These are phyloP conservation scores for Setomelanomma holmii DNA, from an alignment of 2,329 filamentous ascomycete genomes.

Conservation along the genomic window DNA sequence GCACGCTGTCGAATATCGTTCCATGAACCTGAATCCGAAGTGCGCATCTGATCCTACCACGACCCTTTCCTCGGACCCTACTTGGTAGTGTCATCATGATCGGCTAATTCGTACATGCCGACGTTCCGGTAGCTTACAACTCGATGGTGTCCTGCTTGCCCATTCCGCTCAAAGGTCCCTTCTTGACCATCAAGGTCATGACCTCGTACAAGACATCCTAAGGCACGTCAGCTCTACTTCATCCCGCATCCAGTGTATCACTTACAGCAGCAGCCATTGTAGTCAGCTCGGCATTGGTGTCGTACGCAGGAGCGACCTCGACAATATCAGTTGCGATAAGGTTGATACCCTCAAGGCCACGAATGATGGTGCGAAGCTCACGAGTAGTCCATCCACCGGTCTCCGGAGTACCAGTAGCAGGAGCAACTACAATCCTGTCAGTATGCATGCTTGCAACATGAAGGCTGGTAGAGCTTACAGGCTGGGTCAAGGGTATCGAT, in stretches of 20 bases:
- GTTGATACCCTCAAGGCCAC: constrained; percentile 73
- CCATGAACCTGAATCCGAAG: no score
- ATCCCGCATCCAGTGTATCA: constrained; percentile 2
- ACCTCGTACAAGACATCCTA: constrained; percentile 74
- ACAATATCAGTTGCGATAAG: constrained; percentile 75
- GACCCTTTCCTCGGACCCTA: no score
- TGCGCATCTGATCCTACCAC: no score
- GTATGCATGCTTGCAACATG: no score
- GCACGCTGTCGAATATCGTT: no score
- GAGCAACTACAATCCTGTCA: constrained; percentile 61
- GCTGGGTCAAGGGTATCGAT: constrained; percentile 89
- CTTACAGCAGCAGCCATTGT: constrained; percentile 73
- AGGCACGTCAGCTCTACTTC: constrained; percentile 6
- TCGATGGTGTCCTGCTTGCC: constrained; percentile 36
- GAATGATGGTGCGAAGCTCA: constrained; percentile 74
- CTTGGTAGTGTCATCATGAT: no score
- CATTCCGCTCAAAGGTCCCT: constrained; percentile 69
- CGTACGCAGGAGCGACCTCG: constrained; percentile 75
- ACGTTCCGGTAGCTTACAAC: no score
- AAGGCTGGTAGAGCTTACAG: constrained; percentile 62
- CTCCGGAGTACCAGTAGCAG: constrained; percentile 77
- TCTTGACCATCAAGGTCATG: constrained; percentile 83
- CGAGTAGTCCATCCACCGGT: constrained; percentile 78
- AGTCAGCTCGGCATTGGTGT: constrained; percentile 74
- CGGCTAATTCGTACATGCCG: no score